Conservation (phyloP, 257 asterid species). For the Gentiana dahurica region DNA sequence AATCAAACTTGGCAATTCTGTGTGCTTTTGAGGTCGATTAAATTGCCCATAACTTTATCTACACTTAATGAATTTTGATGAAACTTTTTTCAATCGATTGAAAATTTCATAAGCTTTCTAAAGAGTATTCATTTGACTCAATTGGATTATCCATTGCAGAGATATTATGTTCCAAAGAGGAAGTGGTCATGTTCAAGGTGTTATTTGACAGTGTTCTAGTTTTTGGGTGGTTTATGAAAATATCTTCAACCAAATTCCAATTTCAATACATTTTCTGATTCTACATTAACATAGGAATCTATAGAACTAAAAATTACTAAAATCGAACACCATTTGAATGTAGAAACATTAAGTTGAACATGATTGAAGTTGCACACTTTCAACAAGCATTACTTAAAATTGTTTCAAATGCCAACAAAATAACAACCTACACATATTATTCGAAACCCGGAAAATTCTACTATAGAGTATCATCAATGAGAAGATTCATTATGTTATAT, state of each 20-base stretch:
- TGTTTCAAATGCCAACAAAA: no score
- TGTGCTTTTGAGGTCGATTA: conserved; percentile 65
- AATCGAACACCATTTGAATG: conserved; percentile 18
- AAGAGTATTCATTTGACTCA: conserved; percentile 1
- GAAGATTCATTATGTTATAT: no score
- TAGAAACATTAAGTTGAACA: conserved; percentile 15
- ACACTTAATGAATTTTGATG: conserved; percentile 16
- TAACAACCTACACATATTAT: no score
- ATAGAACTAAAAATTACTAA: conserved; percentile 16
- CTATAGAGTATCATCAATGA: no score
- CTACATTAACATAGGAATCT: conserved; percentile 16
- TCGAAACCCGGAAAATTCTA: no score
- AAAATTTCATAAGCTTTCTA: conserved; percentile 43
- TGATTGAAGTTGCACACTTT: conserved; percentile 49
- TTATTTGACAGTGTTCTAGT: conserved; percentile 20
- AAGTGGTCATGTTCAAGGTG: conserved; percentile 34
- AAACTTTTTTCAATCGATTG: conserved; percentile 15
- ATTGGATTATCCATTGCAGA: conserved; percentile 4
- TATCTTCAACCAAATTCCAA: conserved; percentile 5
- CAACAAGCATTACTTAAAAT: no score
- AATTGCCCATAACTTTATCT: conserved; percentile 25
- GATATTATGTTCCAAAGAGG: conserved; percentile 17
- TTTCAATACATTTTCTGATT: conserved; percentile 6
- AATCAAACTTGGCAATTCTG: background rate
- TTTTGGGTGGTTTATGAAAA: conserved; percentile 19